Percentiles rank a stretch among this genome's conserved stretches.
These are phyloP conservation scores for Kandelia obovata DNA, from an alignment of 345 rosid species.

Conservation along the genomic window DNA sequence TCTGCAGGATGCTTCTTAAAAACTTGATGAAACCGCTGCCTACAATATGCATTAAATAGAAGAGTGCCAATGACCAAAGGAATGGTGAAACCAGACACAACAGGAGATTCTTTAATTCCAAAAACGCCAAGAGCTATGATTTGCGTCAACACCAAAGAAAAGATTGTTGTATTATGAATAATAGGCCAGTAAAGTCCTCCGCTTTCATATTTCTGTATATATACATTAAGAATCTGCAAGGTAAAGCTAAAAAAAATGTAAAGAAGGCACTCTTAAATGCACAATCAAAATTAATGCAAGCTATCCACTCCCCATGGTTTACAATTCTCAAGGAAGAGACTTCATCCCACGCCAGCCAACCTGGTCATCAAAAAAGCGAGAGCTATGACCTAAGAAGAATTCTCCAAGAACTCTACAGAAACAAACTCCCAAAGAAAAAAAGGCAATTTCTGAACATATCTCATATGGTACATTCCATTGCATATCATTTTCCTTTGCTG, in stretches of 20 bases:
- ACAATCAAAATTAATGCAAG: background rate
- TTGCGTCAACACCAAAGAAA: slow-evolving; percentile 79
- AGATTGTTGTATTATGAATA: slow-evolving; percentile 77
- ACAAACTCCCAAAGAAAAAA: too few species aligned
- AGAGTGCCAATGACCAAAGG: slow-evolving; percentile 67
- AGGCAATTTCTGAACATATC: too few species aligned
- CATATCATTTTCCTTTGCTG: too few species aligned
- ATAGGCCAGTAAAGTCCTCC: slow-evolving; percentile 90
- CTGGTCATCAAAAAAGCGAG: too few species aligned
- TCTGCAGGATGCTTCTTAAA: slow-evolving; percentile 61
- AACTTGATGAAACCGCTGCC: slow-evolving; percentile 64
- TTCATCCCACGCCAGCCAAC: too few species aligned
- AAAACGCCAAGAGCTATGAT: slow-evolving; percentile 81
- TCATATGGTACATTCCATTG: too few species aligned
- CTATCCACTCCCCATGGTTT: too few species aligned
- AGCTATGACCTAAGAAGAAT: too few species aligned
- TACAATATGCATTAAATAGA: slow-evolving; percentile 76
- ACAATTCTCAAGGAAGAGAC: too few species aligned
- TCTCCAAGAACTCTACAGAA: too few species aligned
- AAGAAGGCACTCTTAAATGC: background rate
- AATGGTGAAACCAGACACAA: slow-evolving; percentile 71
- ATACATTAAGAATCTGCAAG: slow-evolving; percentile 77
- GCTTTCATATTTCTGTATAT: slow-evolving; percentile 61
- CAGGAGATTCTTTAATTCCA: slow-evolving; percentile 61
- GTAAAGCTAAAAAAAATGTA: background rate